Base-by-base conservation (phyloP, 2,329 filamentous ascomycete genomes). In the Achaetomium macrosporum region DNA sequence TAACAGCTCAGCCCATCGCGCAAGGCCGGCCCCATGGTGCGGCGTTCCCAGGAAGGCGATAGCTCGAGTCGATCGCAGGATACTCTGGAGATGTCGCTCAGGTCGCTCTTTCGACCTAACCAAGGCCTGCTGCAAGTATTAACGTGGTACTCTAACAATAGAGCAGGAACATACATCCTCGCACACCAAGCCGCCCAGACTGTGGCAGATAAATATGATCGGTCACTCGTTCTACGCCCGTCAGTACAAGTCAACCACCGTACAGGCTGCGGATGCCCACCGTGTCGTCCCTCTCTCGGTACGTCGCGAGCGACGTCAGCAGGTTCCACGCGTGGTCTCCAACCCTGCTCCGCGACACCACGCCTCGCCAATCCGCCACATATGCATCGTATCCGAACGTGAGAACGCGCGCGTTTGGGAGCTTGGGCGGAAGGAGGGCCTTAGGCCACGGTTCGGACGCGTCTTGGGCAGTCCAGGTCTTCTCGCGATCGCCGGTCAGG, bases 21-120 rank as follows among this genome's bases (percentile, higher is more conserved):
- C 61, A 0, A 69, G 59, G 11, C 63, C 63, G 2, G 64, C 56
- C 0, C 67, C 68, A 16, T 63, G 57, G 49, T 72, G 67, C 0
- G 67, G 68, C 36, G 70, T 71, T 5, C 69, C 69, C 20, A 71
- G 60, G 57, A 71, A 71, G 5, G 64, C 49, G 17, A 70, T 63
- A 11, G 65, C 68, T 6, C 47, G 47, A 0, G 65, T 70, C 20
- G 48, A 66, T 8, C 45, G 19, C 40, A 64, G 50, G 16, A 65
- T 55, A 15, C 50, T 53, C 29, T 50, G 56, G 16, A 65, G 55
- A 49, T 66, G 58, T 35, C 10, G 40, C 19, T 68, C 66, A 11
- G 61, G 50, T 29, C 55, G 54, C 37, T 62, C 41, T 44, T 33
- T 47, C 16, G 61, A 58, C 9, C 11, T 62, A 7, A 54, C 15